Conservation (phyloP, 768 basidiomycete genomes). For the Trametes meyenii region DNA sequence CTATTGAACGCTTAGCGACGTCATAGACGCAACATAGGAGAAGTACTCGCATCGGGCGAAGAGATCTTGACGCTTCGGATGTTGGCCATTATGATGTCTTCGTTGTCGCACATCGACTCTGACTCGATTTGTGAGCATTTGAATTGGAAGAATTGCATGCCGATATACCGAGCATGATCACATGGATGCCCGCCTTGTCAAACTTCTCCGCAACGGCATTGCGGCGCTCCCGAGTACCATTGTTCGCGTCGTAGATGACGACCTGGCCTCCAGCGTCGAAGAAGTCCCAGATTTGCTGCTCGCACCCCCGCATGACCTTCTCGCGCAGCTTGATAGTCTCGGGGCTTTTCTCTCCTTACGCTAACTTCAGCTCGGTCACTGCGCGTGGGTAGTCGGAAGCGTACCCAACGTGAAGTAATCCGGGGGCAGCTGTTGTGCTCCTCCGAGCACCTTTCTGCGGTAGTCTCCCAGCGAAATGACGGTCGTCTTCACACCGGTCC, state of each 20-base stretch:
- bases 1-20: conserved; percentile 41
- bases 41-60: conserved; percentile 83
- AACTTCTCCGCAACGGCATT: conserved; percentile 82
- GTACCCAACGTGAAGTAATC: conserved; percentile 90
- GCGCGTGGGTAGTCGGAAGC: conserved; percentile 21
- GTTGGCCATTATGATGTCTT: conserved; percentile 91
- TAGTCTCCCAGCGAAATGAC: conserved; percentile 97
- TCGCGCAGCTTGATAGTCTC: conserved; percentile 81
- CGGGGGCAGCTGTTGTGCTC: conserved; percentile 81
- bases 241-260: conserved; percentile 98
- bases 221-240: conserved; percentile 71
- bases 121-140: conserved; percentile 13
- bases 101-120: conserved; percentile 93
- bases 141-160: not conserved
- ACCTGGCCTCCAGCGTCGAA: conserved; percentile 90
- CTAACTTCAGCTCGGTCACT: conserved; percentile 13
- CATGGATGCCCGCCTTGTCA: conserved; percentile 84
- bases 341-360: conserved; percentile 67
- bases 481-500: conserved; percentile 96
- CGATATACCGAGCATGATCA: conserved; percentile 82
- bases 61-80: conserved; percentile 98
- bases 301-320: conserved; percentile 79
- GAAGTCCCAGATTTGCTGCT: conserved; percentile 86
- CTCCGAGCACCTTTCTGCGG: conserved; percentile 85
- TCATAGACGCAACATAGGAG: not conserved